Conservation (phyloP, 805 yeast genomes). For the Nakazawaea holstii region DNA sequence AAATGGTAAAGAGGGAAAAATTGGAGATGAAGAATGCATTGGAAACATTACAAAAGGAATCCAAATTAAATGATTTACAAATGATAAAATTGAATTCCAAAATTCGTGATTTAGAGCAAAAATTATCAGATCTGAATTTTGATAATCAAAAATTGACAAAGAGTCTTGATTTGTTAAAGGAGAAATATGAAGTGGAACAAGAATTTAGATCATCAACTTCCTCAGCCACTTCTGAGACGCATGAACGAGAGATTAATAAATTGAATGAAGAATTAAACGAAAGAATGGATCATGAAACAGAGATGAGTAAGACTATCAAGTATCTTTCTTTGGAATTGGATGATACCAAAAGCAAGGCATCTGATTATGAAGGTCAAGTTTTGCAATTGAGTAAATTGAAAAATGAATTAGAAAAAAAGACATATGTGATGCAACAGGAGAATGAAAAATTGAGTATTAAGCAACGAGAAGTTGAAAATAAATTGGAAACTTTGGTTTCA, state of each 20-base stretch:
- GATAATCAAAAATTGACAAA: conserved; percentile 47
- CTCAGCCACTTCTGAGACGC: conserved; percentile 22
- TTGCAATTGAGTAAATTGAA: conserved; percentile 35
- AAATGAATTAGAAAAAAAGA: conserved; percentile 32
- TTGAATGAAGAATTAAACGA: conserved; percentile 48
- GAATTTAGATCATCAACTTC: conserved; percentile 27
- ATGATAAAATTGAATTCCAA: conserved; percentile 47
- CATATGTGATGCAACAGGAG: conserved; percentile 32
- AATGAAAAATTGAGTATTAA: conserved; percentile 35
- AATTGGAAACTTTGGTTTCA: conserved; percentile 36
- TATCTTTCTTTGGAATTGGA: conserved; percentile 57
- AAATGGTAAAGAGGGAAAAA: conserved; percentile 44
- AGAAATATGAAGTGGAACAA: conserved; percentile 41
- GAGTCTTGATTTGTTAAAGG: conserved; percentile 44
- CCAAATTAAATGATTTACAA: conserved; percentile 45
- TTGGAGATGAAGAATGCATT: conserved; percentile 44
- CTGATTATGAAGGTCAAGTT: conserved; percentile 32
- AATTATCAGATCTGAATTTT: conserved; percentile 49
- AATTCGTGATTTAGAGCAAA: conserved; percentile 47
- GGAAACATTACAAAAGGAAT: conserved; percentile 44
- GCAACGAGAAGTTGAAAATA: conserved; percentile 40
- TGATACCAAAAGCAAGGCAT: conserved; percentile 39
- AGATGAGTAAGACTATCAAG: conserved; percentile 57
- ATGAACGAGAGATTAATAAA: conserved; percentile 46
- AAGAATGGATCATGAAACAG: conserved; percentile 60